Evolutionary conservation across 1,139 yeast genomes (phyloP).

Genomic region (Blastobotrys proliferans): DNA sequence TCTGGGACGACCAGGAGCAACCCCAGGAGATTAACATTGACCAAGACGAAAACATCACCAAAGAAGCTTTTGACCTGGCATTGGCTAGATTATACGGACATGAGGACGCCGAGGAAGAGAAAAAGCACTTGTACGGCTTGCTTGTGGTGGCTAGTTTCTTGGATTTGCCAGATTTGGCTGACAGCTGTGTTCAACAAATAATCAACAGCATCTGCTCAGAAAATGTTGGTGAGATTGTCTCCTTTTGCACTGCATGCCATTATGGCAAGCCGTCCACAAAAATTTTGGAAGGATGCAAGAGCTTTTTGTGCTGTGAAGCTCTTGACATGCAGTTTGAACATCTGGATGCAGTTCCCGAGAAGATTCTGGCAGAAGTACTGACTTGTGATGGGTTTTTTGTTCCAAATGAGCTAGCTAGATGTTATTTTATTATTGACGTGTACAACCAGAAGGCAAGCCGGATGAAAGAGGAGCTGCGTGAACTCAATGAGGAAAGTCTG

Average conservation of each 20-base stretch:
- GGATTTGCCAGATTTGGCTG: conserved; percentile 44
- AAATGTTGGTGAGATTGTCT: conserved; percentile 38
- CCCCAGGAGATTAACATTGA: conserved; percentile 37
- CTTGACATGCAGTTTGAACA: conserved; percentile 41
- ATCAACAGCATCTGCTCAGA: conserved; percentile 35
- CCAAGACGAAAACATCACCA: conserved; percentile 39
- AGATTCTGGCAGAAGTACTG: conserved; percentile 42
- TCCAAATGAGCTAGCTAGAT: conserved; percentile 51
- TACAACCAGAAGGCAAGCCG: conserved; percentile 16
- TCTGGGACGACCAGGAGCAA: conserved; percentile 36
- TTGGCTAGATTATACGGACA: conserved; percentile 45
- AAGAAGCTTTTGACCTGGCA: conserved; percentile 45
- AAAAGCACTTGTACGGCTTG: conserved; percentile 37
- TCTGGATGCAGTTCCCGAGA: conserved; percentile 46
- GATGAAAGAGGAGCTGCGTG: background rate
- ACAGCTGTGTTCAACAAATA: conserved; percentile 40
- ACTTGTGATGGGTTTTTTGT: conserved; percentile 49
- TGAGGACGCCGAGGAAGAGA: conserved; percentile 33
- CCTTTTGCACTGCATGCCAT: conserved; percentile 41
- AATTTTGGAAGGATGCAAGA: conserved; percentile 44
- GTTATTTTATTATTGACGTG: conserved; percentile 38
- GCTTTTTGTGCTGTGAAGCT: conserved; percentile 45
- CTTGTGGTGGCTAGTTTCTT: conserved; percentile 49
- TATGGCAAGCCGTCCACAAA: conserved; percentile 45
- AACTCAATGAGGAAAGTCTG: conserved; percentile 4